These are phyloP conservation scores for Lactarius sp. DNA, from an alignment of 768 basidiomycete species.

Conservation along the genomic window DNA sequence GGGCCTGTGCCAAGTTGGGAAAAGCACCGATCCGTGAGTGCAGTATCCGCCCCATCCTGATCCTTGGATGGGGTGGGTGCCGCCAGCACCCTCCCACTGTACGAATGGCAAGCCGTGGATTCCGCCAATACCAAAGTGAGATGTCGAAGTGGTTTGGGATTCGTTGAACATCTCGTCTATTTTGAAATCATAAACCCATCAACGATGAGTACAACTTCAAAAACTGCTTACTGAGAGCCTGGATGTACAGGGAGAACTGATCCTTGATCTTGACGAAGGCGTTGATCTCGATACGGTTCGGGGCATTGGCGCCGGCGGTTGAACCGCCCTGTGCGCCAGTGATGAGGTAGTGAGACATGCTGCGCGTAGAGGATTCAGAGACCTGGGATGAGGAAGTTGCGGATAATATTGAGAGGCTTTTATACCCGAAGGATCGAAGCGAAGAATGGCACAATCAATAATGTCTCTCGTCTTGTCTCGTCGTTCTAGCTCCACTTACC, in stretches of 20 bases:
- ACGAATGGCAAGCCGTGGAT: constrained; percentile 50
- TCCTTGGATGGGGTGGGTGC: constrained; percentile 27
- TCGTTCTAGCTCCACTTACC: background rate
- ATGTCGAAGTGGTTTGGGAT: constrained; percentile 33
- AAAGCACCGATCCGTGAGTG: constrained; percentile 47
- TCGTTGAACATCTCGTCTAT: constrained; percentile 34
- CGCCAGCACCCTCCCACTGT: constrained; percentile 41
- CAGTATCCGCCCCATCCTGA: constrained; percentile 46
- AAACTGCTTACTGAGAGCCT: constrained; percentile 41
- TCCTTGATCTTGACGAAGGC: constrained; percentile 36
- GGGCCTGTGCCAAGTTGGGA: constrained; percentile 54
- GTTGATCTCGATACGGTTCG: constrained; percentile 24
- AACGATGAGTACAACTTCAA: background rate
- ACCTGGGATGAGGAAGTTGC: background rate
- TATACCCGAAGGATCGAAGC: background rate
- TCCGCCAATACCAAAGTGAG: constrained; percentile 45
- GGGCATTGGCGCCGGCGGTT: constrained; percentile 12
- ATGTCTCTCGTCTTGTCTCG: background rate
- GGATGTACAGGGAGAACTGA: constrained; percentile 48
- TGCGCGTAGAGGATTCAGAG: background rate
- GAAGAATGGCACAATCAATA: background rate
- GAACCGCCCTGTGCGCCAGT: constrained; percentile 16
- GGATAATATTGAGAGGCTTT: background rate
- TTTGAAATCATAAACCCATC: background rate
- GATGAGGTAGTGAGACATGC: constrained; percentile 22